These are phyloP conservation scores for Lycium ferocissimum DNA, from an alignment of 257 asterid genomes.

Conservation along the genomic window DNA sequence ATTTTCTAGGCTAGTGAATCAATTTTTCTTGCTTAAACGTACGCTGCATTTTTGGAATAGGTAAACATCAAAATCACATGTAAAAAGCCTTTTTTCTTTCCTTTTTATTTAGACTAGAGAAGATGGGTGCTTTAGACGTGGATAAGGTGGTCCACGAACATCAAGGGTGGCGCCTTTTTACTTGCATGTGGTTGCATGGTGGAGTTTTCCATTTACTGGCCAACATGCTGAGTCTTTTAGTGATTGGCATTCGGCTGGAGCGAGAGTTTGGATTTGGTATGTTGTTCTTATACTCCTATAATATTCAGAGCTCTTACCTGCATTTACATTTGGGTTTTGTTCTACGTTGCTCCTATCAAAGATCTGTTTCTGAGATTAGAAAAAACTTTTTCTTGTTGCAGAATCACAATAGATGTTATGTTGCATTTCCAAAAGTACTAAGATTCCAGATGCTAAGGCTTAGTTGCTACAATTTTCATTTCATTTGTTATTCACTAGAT, in stretches of 20 bases:
- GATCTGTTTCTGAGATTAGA: background rate
- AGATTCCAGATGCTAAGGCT: background rate
- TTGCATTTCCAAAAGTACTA: background rate
- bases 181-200: constrained; percentile 91
- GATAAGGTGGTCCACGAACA: constrained; percentile 71
- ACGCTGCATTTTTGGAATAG: background rate
- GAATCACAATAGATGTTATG: background rate
- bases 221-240: constrained; percentile 84
- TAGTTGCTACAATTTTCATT: background rate
- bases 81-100: constrained; percentile 23
- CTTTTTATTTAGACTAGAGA: constrained; percentile 54
- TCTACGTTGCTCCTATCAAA: background rate
- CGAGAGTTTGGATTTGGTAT: constrained; percentile 90
- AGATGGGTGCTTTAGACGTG: constrained; percentile 90
- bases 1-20: constrained; percentile 36
- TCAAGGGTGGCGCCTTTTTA: constrained; percentile 88
- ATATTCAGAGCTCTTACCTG: background rate
- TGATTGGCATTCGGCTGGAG: constrained; percentile 89
- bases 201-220: constrained; percentile 92
- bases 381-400: background rate
- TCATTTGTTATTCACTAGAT: background rate
- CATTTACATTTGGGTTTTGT: background rate
- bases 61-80: constrained; percentile 7
- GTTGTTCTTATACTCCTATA: constrained; percentile 7
- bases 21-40: background rate